phyloP scores from a whole-genome alignment of 805 yeast species.

The Candida sonorensis region DNA sequence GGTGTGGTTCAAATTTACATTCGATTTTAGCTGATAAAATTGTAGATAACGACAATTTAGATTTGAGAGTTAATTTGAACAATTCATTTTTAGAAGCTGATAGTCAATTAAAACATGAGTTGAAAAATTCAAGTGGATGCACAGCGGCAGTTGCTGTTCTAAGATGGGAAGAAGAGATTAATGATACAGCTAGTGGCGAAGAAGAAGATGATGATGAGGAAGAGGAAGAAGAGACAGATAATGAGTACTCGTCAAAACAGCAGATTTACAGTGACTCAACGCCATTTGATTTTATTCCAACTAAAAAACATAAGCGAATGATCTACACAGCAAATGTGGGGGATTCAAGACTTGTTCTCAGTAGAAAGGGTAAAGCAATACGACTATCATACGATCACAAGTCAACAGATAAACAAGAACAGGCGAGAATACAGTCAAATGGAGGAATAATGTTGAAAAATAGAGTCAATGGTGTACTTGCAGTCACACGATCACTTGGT shows the following conservation, averaged over 20 bases:
- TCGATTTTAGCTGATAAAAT: constrained; percentile 55
- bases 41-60: constrained; percentile 36
- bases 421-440: constrained; percentile 60
- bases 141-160: constrained; percentile 93
- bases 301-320: constrained; percentile 54
- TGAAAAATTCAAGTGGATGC: constrained; percentile 76
- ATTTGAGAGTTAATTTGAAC: constrained; percentile 60
- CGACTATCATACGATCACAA: constrained; percentile 91
- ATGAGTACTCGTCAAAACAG: too few relatives aligned
- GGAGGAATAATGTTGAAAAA: constrained; percentile 90
- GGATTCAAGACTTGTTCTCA: constrained; percentile 78
- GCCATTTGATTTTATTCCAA: constrained; percentile 43
- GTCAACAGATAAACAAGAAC: constrained; percentile 76
- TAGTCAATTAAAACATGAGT: constrained; percentile 48
- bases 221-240: background rate
- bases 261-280: too few relatives aligned
- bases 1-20: constrained; percentile 89
- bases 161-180: constrained; percentile 62
- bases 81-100: constrained; percentile 75
- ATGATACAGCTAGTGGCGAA: too few relatives aligned
- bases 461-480: constrained; percentile 92
- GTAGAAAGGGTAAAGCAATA: constrained; percentile 65
- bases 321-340: constrained; percentile 94
- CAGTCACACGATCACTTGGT: constrained; percentile 90
- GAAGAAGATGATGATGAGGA: constrained; percentile 1